phyloP scores from a whole-genome alignment of 2,329 filamentous ascomycete genomes.

The Gyromitra esculenta region DNA sequence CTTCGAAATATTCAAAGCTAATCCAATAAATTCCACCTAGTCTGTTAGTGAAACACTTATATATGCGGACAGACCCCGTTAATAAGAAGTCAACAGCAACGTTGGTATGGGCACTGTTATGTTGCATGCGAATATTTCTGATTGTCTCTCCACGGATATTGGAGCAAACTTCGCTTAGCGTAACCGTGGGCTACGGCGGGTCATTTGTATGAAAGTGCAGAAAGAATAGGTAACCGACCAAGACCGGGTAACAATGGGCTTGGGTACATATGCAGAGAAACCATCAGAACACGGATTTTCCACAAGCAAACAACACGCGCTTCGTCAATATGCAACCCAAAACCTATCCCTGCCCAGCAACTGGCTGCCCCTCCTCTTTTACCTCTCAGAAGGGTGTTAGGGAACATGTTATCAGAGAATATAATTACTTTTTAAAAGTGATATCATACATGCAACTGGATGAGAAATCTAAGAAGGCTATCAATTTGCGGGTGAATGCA shows the following conservation, averaged over 20 bases:
- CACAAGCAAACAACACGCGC: no score
- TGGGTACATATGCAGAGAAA: no score
- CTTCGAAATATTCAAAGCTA: neutral
- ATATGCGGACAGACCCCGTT: neutral
- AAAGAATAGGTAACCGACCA: no score
- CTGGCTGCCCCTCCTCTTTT: neutral
- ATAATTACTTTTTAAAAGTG: neutral
- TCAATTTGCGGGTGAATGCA: neutral
- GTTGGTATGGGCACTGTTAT: constrained; percentile 1
- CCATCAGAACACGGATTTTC: no score
- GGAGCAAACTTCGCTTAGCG: neutral
- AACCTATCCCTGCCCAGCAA: neutral
- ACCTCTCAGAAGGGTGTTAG: neutral
- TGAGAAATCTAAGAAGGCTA: neutral
- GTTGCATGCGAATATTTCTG: neutral
- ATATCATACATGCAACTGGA: neutral
- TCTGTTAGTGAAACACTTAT: constrained; percentile 20
- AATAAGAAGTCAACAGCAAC: constrained; percentile 13
- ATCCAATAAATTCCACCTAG: constrained; percentile 33
- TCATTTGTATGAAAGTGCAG: no score
- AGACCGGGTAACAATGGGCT: no score
- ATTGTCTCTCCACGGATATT: constrained; percentile 36
- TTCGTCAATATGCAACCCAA: neutral
- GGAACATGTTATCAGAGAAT: neutral
- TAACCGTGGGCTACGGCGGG: neutral